Evolutionary conservation across 2,329 filamentous ascomycete species (phyloP).

Genomic region (Fusarium begoniae): DNA sequence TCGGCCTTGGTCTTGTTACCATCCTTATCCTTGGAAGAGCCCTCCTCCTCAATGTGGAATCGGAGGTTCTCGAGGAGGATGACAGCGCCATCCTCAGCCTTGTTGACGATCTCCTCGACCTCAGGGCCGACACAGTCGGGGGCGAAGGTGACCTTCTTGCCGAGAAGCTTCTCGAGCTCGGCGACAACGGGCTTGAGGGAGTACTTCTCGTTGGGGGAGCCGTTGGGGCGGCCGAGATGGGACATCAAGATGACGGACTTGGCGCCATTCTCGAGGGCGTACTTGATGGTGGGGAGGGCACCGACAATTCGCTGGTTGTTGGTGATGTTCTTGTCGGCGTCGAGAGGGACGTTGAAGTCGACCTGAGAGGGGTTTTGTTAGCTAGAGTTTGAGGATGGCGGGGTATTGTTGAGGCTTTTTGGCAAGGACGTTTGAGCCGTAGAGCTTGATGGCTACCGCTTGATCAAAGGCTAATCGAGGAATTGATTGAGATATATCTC

Average conservation of each 20-base stretch:
- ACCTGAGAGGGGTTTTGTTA: slow-evolving; percentile 66
- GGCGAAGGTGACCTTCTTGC: slow-evolving; percentile 86
- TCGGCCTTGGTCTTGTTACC: slow-evolving; percentile 99
- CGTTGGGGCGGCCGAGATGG: slow-evolving; percentile 95
- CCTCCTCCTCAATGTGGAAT: slow-evolving; percentile 98
- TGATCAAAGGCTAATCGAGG: no score
- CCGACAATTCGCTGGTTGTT: slow-evolving; percentile 99
- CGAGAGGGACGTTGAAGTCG: slow-evolving; percentile 99
- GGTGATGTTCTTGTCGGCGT: slow-evolving; percentile 91
- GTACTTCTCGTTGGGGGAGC: slow-evolving; percentile 90
- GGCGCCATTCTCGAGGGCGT: slow-evolving; percentile 88
- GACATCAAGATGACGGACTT: slow-evolving; percentile 98
- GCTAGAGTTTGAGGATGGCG: slow-evolving; percentile 18
- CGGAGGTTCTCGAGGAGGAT: slow-evolving; percentile 97
- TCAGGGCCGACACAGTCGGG: slow-evolving; percentile 90
- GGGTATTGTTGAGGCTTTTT: slow-evolving; percentile 17
- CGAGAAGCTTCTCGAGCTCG: slow-evolving; percentile 90
- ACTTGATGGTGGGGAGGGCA: slow-evolving; percentile 93
- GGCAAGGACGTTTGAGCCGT: not conserved
- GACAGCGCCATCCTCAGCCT: slow-evolving; percentile 81
- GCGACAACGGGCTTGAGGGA: slow-evolving; percentile 90
- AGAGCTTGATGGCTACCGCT: not conserved
- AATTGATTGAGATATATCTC: not conserved
- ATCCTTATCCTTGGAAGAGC: slow-evolving; percentile 89
- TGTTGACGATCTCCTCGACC: slow-evolving; percentile 89